These are phyloP conservation scores for Chlorencoelia australis DNA, from an alignment of 2,329 filamentous ascomycete species.

Conservation along the genomic window DNA sequence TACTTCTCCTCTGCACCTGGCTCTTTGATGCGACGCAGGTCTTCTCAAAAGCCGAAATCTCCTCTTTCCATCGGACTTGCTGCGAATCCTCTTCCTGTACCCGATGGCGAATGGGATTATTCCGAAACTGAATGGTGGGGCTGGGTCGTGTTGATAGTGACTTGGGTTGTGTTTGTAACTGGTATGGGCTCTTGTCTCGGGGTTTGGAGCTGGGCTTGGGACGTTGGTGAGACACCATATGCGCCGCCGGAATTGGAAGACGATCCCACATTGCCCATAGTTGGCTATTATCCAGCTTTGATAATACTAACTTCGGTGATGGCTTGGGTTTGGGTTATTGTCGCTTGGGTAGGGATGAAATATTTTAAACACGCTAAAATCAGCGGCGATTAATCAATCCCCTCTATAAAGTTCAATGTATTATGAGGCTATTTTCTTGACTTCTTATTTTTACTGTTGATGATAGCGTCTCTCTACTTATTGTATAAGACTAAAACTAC, in stretches of 20 bases:
- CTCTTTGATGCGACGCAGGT: slow-evolving; percentile 25
- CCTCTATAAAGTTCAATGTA: background rate
- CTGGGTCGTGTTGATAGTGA: slow-evolving; percentile 82
- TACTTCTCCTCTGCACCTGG: slow-evolving; percentile 43
- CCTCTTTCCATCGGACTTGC: slow-evolving; percentile 48
- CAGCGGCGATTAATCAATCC: slow-evolving; percentile 25
- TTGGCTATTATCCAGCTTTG: slow-evolving; percentile 91
- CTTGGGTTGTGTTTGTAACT: slow-evolving; percentile 92
- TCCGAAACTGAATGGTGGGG: slow-evolving; percentile 97
- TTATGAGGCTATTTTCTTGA: background rate
- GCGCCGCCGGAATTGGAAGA: slow-evolving; percentile 92
- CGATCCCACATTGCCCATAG: slow-evolving; percentile 87
- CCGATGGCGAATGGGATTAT: slow-evolving; percentile 69
- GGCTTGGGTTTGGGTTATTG: slow-evolving; percentile 97
- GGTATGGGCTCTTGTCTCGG: slow-evolving; percentile 94
- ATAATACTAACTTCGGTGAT: slow-evolving; percentile 91
- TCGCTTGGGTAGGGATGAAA: slow-evolving; percentile 99
- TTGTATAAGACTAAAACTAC: too few species aligned
- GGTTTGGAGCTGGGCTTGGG: slow-evolving; percentile 98
- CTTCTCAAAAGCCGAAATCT: slow-evolving; percentile 38
- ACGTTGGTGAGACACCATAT: slow-evolving; percentile 91
- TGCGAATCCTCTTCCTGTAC: slow-evolving; percentile 34
- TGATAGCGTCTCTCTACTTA: too few species aligned
- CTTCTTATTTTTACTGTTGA: too few species aligned
- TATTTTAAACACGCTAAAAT: slow-evolving; percentile 98